Evolutionary conservation across 2,329 filamentous ascomycete species (phyloP), one percentile per base, ranked within the genome.

Genomic region (Volutella citrinella): DNA sequence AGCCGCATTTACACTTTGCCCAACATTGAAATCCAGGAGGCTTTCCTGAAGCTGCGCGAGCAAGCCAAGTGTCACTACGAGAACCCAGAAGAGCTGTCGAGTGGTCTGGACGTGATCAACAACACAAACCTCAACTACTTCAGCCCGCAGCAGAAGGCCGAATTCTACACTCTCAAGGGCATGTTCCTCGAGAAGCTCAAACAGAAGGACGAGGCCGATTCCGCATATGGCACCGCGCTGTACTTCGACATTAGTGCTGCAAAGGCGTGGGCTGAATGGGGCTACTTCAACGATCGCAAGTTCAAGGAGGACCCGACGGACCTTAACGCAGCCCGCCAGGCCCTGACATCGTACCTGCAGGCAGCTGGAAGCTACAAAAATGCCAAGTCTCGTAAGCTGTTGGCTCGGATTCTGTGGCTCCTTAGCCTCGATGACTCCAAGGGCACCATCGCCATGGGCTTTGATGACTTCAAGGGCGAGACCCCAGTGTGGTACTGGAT

Each of bases 401-500:
- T 98, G 18, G 89, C 90, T 35, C 81, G 93, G 24, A 94, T 98
- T 30, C 72, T 98, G 30, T 98, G 93, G 93, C 73, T 98, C 27
- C 76, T 98, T 27, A 97, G 91, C 61, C 71, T 98, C 47, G 93
- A 98, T 55, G 89, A 96, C 54, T 74, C 86, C 0, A 87, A 88
- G 56, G 87, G 87, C 10, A 83, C 78, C 22, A 82, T 98, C 40
- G 84, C 87, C 1, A 74, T 80, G 50, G 88, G 91, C 10, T 98
- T 96, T 48, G 88, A 95, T 46, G 87, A 91, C 49, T 98, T 93
- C 68, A 96, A 97, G 69, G 93, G 93, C 32, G 94, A 98, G 51
- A 95, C 89, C 3, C 89, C 90, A 1, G 88, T 95, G 10, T 99
- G 93, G 93, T 98, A 97, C 66, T 99, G 93, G 93, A 96, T 97